Conservation (phyloP, 2,329 filamentous ascomycete species). For the Fusarium coicis region DNA sequence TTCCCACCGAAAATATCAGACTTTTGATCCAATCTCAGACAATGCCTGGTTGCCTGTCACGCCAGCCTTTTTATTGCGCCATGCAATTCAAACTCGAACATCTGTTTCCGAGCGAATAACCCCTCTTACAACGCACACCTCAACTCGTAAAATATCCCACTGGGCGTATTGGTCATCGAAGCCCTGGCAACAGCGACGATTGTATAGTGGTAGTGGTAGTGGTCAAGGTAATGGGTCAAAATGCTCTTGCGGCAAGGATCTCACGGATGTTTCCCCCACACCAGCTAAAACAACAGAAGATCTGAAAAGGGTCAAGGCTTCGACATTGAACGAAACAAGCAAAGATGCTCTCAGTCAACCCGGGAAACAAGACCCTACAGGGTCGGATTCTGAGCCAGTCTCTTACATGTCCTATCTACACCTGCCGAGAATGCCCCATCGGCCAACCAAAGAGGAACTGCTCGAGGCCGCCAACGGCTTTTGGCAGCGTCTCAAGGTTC, state of each 20-base stretch:
- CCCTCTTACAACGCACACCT: conserved; percentile 1
- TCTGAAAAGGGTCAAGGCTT: conserved; percentile 24
- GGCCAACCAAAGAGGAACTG: conserved; percentile 93
- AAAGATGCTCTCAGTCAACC: conserved; percentile 16
- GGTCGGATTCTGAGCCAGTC: conserved; percentile 53
- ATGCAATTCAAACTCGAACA: conserved; percentile 6
- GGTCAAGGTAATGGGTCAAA: conserved; percentile 27
- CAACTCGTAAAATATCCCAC: neutral
- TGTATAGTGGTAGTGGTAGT: conserved; percentile 27
- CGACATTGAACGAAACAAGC: conserved; percentile 15
- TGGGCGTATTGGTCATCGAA: conserved; percentile 4
- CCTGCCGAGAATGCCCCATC: conserved; percentile 78
- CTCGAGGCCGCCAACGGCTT: conserved; percentile 92
- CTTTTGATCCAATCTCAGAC: conserved; percentile 2
- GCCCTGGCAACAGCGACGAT: conserved; percentile 21
- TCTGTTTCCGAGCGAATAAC: conserved; percentile 8
- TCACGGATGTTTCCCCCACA: conserved; percentile 8
- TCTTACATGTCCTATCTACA: conserved; percentile 68
- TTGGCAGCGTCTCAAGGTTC: conserved; percentile 87
- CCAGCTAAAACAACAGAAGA: conserved; percentile 25
- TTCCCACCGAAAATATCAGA: conserved; percentile 11
- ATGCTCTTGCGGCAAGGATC: conserved; percentile 43
- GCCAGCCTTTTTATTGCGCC: neutral
- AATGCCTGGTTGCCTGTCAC: conserved; percentile 2
- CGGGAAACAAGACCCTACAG: conserved; percentile 16